Evolutionary conservation across 768 basidiomycete species (phyloP).

Genomic region (Boletus insuetus): DNA sequence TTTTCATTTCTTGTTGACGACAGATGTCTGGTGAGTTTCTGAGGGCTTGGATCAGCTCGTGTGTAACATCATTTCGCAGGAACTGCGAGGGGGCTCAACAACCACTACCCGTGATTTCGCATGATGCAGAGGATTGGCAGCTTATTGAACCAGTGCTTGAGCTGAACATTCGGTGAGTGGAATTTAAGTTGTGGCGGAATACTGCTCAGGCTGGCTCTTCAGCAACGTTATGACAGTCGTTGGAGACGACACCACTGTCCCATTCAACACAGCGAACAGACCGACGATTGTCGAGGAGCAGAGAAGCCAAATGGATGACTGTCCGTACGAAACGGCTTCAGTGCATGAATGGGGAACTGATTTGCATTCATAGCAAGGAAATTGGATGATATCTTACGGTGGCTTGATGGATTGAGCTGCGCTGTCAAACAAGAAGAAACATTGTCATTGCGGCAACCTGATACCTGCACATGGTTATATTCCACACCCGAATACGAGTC

Average conservation of each 20-base stretch:
- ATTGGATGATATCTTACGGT: constrained; percentile 7
- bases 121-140: neutral
- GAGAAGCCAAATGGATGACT: no score
- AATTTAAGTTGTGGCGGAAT: neutral
- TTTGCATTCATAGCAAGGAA: neutral
- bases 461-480: constrained; percentile 14
- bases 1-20: constrained; percentile 13
- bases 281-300: neutral
- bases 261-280: no score
- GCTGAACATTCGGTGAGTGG: neutral
- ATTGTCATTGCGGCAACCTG: constrained; percentile 7
- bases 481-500: neutral
- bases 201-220: neutral
- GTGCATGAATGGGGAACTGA: neutral
- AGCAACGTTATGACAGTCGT: neutral
- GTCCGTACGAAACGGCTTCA: no score
- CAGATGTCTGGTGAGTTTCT: constrained; percentile 11
- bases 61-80: neutral
- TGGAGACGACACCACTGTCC: no score
- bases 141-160: neutral
- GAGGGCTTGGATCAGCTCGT: neutral
- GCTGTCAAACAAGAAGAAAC: constrained; percentile 11
- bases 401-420: constrained; percentile 13
- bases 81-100: constrained; percentile 2
- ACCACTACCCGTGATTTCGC: neutral